Conservation (phyloP, 352 stramenopile genomes). For the Pythium biforme region DNA sequence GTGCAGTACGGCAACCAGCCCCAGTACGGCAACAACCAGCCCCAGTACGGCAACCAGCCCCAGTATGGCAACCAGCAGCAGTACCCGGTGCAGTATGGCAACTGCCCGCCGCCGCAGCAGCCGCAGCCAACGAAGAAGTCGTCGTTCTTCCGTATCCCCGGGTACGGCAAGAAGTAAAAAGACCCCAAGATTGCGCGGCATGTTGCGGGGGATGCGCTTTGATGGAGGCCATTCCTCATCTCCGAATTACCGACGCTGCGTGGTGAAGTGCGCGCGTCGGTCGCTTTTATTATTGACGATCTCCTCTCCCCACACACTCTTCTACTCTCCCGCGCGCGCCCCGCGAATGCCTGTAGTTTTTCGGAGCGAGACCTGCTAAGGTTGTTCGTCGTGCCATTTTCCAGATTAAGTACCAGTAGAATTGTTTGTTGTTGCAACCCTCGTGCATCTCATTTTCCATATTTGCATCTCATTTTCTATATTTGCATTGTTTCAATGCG, state of each 20-base stretch:
- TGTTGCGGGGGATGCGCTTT: neutral
- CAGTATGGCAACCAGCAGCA: slow-evolving; percentile 27
- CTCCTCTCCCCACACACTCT: neutral
- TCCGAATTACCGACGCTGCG: slow-evolving; percentile 4
- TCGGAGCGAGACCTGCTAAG: slow-evolving; percentile 3
- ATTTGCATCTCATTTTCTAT: too few species aligned
- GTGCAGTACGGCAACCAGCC: slow-evolving; percentile 28
- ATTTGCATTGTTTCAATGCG: too few species aligned
- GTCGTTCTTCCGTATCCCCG: slow-evolving; percentile 66
- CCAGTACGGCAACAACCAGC: slow-evolving; percentile 33
- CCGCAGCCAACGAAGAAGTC: slow-evolving; percentile 53
- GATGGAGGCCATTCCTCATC: neutral
- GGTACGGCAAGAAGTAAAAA: slow-evolving; percentile 74
- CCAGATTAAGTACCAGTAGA: slow-evolving; percentile 20
- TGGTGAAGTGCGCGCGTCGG: slow-evolving; percentile 8
- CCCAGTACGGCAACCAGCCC: slow-evolving; percentile 45
- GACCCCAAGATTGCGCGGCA: neutral
- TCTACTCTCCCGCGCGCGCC: neutral
- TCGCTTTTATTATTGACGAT: slow-evolving; percentile 31
- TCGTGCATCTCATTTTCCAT: neutral
- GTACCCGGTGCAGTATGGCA: slow-evolving; percentile 33
- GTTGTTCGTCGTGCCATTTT: slow-evolving; percentile 8
- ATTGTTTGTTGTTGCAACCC: neutral
- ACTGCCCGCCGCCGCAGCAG: slow-evolving; percentile 52
- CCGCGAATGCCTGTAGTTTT: slow-evolving; percentile 11